These are phyloP conservation scores for Nyssa sinensis DNA, from an alignment of 148 eudicot genomes.

Conservation along the genomic window DNA sequence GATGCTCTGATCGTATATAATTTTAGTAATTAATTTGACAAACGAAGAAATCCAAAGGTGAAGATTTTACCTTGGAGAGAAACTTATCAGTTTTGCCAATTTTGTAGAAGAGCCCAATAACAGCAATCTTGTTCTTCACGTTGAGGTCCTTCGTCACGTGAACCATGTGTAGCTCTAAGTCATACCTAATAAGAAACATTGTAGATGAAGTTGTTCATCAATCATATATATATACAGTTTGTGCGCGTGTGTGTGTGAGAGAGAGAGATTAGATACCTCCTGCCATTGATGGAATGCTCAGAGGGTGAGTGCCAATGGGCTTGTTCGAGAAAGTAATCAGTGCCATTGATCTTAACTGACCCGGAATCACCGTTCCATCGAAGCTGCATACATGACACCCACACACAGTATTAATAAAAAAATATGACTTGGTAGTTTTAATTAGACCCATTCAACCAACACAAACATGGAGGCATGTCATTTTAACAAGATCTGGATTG, in stretches of 20 bases:
- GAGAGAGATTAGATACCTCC: conserved; percentile 30
- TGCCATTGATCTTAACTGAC: conserved; percentile 45
- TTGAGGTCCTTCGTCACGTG: conserved; percentile 36
- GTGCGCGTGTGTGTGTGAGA: background rate
- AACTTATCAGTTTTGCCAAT: conserved; percentile 53
- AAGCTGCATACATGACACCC: conserved; percentile 44
- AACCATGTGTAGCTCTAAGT: conserved; percentile 65
- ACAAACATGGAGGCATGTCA: no score
- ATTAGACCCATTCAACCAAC: background rate
- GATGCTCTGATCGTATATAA: no score
- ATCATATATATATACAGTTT: background rate
- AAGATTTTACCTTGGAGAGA: conserved; percentile 41
- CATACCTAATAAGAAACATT: conserved; percentile 32
- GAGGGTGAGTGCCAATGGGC: conserved; percentile 82
- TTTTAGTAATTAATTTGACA: no score
- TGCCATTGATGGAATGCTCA: conserved; percentile 62
- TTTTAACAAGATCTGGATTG: no score
- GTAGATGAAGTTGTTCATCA: background rate
- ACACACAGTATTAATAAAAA: background rate
- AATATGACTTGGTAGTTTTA: no score
- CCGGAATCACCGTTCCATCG: conserved; percentile 43
- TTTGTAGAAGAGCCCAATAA: conserved; percentile 44
- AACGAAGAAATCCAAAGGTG: background rate
- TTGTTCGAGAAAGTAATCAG: conserved; percentile 35
- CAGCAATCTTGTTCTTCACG: conserved; percentile 38